Conservation (phyloP, 1,139 yeast genomes). For the Lodderomyces beijingensis region DNA sequence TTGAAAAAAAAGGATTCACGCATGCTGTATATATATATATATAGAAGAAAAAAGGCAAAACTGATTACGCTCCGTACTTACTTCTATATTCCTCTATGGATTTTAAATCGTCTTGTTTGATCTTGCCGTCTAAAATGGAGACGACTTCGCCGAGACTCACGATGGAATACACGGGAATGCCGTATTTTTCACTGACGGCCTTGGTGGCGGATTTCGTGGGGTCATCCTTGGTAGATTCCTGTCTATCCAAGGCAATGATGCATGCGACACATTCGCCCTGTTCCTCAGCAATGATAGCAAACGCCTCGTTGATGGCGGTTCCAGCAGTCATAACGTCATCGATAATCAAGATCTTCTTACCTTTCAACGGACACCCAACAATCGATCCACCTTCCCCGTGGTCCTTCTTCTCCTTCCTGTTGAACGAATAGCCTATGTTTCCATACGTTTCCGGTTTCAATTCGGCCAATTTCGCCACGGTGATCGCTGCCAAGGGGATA, state of each 20-base stretch:
- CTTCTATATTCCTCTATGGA: constrained; percentile 59
- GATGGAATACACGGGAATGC: constrained; percentile 80
- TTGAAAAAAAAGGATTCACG: not conserved
- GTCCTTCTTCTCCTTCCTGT: constrained; percentile 91
- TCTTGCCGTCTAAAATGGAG: constrained; percentile 50
- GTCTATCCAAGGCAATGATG: constrained; percentile 90
- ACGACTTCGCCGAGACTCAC: constrained; percentile 75
- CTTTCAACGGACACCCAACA: constrained; percentile 76
- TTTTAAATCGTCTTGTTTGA: constrained; percentile 50
- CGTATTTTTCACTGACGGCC: constrained; percentile 65
- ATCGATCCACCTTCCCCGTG: constrained; percentile 98
- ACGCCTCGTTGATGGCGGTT: constrained; percentile 94
- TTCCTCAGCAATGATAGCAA: constrained; percentile 66
- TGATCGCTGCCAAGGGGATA: constrained; percentile 89
- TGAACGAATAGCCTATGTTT: constrained; percentile 65
- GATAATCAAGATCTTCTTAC: constrained; percentile 72
- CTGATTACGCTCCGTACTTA: constrained; percentile 37
- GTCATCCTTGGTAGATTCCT: constrained; percentile 71
- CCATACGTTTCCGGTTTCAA: constrained; percentile 73
- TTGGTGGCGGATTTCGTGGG: constrained; percentile 74
- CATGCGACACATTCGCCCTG: constrained; percentile 78
- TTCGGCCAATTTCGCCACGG: constrained; percentile 89
- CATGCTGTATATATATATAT: no score
- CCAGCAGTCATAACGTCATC: constrained; percentile 99
- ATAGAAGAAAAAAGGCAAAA: not conserved